A percentile compares a stretch with the other conserved stretches of the same genome.
Conservation (phyloP, 192 early-diverging fungal genomes). For the Diversispora epigaea region DNA sequence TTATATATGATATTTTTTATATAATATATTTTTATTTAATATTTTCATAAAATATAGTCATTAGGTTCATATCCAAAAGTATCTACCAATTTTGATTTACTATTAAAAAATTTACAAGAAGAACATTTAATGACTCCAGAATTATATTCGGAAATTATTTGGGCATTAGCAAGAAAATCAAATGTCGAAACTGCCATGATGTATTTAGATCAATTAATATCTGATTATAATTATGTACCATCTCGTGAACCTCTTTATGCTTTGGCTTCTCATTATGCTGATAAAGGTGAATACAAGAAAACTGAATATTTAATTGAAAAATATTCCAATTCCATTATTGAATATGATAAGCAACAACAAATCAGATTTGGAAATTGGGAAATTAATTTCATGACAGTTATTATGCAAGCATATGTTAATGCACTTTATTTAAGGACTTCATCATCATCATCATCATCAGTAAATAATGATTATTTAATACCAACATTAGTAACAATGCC, state of each 20-base stretch:
- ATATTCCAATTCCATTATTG: neutral
- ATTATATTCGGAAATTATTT: constrained; percentile 10
- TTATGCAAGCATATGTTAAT: constrained; percentile 10
- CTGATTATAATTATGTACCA: constrained; percentile 2
- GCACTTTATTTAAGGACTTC: neutral
- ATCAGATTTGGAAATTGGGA: neutral
- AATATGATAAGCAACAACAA: neutral
- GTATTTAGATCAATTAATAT: neutral
- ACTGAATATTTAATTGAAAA: neutral
- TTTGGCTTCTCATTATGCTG: neutral
- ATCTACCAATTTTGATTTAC: neutral
- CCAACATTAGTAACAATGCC: neutral
- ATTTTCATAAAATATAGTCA: neutral
- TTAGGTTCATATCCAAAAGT: neutral
- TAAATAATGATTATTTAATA: neutral
- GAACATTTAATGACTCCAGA: neutral
- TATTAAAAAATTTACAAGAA: neutral
- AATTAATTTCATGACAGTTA: neutral
- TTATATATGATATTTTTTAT: neutral
- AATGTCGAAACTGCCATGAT: neutral
- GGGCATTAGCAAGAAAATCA: constrained; percentile 19
- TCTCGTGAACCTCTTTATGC: constrained; percentile 1
- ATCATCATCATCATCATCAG: neutral
- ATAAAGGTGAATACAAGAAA: neutral
- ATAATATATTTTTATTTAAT: neutral